Percentiles rank a stretch among this genome's conserved stretches.
phyloP scores from a whole-genome alignment of 371 early-diverging fungal genomes.

The Haplosporangium sp. region DNA sequence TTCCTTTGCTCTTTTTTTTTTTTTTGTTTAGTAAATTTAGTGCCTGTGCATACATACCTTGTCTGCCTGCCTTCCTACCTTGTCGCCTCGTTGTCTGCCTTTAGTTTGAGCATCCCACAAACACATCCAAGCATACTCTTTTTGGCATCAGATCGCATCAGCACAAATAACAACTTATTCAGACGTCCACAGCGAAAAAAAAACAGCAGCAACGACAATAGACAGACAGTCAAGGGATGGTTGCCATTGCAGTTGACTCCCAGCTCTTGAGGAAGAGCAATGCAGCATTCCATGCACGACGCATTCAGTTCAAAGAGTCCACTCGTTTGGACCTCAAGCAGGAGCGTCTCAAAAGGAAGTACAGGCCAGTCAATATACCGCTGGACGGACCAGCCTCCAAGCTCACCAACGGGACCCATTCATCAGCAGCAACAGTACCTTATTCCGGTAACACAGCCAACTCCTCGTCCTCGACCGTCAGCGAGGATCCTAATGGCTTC shows the following conservation, averaged over 20 bases:
- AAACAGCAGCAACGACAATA: no score
- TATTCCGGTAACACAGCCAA: constrained; percentile 26
- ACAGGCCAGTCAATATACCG: constrained; percentile 64
- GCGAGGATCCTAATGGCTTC: constrained; percentile 71
- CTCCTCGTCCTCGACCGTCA: constrained; percentile 1
- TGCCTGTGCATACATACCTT: no score
- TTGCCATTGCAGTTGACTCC: constrained; percentile 32
- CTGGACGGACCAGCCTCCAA: not conserved
- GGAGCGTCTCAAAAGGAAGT: constrained; percentile 67
- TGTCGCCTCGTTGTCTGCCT: not conserved
- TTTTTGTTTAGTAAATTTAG: not conserved
- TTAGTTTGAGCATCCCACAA: no score
- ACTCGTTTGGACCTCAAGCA: constrained; percentile 65
- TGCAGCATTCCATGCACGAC: constrained; percentile 61
- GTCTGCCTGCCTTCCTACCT: not conserved
- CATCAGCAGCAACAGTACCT: constrained; percentile 6
- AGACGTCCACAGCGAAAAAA: no score
- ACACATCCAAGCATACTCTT: no score
- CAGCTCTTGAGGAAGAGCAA: constrained; percentile 58
- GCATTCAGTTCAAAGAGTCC: constrained; percentile 68
- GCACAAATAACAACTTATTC: no score
- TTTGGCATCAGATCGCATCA: no score
- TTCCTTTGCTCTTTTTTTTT: not conserved
- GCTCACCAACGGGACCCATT: not conserved
- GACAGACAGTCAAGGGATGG: constrained; percentile 12